A percentile compares a stretch with the other conserved stretches of the same genome.
Evolutionary conservation across 352 stramenopile species (phyloP).

Genomic region (Stramenopiles sp.): DNA sequence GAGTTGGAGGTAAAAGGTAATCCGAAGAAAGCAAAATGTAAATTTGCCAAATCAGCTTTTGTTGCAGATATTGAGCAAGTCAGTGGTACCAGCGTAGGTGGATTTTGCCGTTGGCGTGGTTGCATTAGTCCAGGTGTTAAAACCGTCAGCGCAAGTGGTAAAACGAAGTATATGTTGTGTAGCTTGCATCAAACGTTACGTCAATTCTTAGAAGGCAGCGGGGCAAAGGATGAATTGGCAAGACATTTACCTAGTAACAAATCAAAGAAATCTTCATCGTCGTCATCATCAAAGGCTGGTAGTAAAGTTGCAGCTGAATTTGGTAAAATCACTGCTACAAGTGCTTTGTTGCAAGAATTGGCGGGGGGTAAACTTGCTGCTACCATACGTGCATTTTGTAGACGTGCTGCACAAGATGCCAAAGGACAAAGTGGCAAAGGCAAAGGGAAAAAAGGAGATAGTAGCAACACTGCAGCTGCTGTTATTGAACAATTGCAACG

Average conservation of each 20-base stretch:
- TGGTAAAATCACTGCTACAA: not conserved
- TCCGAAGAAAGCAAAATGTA: not conserved
- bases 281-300: not conserved
- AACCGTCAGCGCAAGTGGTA: not conserved
- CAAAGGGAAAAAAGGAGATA: not conserved
- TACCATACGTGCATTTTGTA: not conserved
- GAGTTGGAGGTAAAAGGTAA: too few relatives aligned
- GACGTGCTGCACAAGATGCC: not conserved
- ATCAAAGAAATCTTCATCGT: not conserved
- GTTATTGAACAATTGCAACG: not conserved
- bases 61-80: not conserved
- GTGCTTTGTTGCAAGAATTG: not conserved
- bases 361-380: not conserved
- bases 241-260: not conserved
- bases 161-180: not conserved
- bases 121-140: not conserved
- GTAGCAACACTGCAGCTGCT: not conserved
- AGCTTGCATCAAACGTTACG: not conserved
- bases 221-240: not conserved
- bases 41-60: not conserved
- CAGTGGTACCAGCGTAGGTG: not conserved
- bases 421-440: not conserved
- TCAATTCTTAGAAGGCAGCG: not conserved
- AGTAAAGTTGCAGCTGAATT: not conserved
- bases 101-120: not conserved